Evolutionary conservation across 352 stramenopile genomes (phyloP).

Genomic region (Phytopythium oedochilum): DNA sequence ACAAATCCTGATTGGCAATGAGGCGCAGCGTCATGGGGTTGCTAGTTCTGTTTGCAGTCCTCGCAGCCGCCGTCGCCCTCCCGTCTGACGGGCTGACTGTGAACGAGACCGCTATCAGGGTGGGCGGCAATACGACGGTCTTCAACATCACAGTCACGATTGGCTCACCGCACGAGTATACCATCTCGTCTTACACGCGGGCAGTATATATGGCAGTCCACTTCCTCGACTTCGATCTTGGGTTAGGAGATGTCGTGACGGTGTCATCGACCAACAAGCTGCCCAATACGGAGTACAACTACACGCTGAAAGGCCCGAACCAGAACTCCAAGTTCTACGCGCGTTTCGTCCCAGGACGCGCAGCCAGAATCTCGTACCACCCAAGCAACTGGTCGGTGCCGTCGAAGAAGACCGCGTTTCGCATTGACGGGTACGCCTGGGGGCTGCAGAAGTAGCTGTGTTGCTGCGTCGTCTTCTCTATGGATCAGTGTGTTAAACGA

Average conservation of each 20-base stretch:
- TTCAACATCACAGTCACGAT: constrained; percentile 21
- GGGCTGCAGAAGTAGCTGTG: constrained; percentile 35
- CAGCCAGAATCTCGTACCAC: constrained; percentile 41
- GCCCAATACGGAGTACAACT: constrained; percentile 17
- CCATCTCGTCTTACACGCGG: constrained; percentile 40
- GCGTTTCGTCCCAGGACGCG: constrained; percentile 32
- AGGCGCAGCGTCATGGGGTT: no score
- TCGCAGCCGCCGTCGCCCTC: no score
- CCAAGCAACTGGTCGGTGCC: constrained; percentile 3
- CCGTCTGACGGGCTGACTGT: background rate
- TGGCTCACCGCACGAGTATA: constrained; percentile 20
- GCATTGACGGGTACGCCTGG: constrained; percentile 37
- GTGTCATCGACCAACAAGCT: constrained; percentile 30
- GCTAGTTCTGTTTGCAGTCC: no score
- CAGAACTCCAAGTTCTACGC: constrained; percentile 34
- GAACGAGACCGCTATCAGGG: constrained; percentile 22
- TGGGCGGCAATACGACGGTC: constrained; percentile 27
- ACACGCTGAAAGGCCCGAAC: constrained; percentile 33
- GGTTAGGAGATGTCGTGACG: constrained; percentile 40
- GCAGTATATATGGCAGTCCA: constrained; percentile 54
- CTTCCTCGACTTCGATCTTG: constrained; percentile 49
- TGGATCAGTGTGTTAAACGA: no score
- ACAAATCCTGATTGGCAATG: no score
- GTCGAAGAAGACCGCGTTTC: constrained; percentile 17
- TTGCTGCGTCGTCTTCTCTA: no score